phyloP scores from a whole-genome alignment of 257 asterid genomes.

The Paraleonurus japonicus region DNA sequence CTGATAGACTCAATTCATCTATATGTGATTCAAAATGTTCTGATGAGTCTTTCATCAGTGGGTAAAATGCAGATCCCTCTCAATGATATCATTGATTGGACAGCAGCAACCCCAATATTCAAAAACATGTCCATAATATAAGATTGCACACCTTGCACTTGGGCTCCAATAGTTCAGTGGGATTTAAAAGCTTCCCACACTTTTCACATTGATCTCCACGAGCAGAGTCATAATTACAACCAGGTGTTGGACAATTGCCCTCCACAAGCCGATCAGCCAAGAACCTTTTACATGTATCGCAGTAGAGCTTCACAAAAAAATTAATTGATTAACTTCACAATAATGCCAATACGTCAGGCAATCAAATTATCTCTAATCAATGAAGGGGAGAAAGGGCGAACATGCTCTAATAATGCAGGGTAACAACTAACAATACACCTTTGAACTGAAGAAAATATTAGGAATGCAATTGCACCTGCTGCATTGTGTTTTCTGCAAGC shows the following conservation, averaged over 20 bases:
- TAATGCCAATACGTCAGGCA: neutral
- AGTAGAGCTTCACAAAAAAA: constrained; percentile 56
- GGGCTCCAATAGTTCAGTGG: constrained; percentile 83
- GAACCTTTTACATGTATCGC: constrained; percentile 69
- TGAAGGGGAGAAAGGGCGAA: neutral
- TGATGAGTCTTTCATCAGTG: constrained; percentile 1
- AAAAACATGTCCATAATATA: constrained; percentile 5
- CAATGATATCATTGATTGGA: neutral
- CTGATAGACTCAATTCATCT: constrained; percentile 15
- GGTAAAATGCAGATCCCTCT: constrained; percentile 2
- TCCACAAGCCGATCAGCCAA: constrained; percentile 91
- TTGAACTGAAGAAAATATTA: neutral
- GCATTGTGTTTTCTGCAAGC: constrained; percentile 79
- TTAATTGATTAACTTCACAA: constrained; percentile 18
- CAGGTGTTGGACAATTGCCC: constrained; percentile 82
- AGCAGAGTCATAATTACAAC: constrained; percentile 82
- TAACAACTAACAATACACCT: neutral
- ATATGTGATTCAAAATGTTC: constrained; percentile 1
- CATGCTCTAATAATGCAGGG: neutral
- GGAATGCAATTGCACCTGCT: constrained; percentile 53
- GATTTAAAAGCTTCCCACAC: constrained; percentile 83
- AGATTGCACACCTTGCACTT: constrained; percentile 72
- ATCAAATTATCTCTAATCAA: neutral
- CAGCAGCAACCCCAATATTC: neutral
- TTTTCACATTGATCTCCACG: constrained; percentile 96